A percentile compares a stretch with the other conserved stretches of the same genome.
phyloP scores from a whole-genome alignment of 768 basidiomycete genomes.

The Ephemerocybe angulata region DNA sequence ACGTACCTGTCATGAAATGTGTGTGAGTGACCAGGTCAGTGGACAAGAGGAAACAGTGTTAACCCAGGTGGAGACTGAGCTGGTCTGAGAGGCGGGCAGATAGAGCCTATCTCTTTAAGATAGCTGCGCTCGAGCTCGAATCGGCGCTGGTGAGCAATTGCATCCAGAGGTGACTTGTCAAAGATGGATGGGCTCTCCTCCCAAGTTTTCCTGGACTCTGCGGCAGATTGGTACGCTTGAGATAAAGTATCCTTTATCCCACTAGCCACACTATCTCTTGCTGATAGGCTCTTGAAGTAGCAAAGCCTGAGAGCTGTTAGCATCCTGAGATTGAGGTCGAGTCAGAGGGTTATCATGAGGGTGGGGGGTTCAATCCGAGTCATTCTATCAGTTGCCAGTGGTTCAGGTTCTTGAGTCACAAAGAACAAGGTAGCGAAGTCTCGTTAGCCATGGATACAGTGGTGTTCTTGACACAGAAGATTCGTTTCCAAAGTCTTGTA shows the following conservation, averaged over 20 bases:
- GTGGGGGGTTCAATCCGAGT: not conserved
- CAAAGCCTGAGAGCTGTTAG: not conserved
- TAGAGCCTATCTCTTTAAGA: not conserved
- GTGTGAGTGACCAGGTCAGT: not conserved
- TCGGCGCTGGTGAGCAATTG: not conserved
- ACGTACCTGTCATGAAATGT: not conserved
- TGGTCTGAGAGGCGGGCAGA: not conserved
- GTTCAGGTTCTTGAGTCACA: constrained; percentile 1
- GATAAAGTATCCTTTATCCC: not conserved
- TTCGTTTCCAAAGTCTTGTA: not conserved
- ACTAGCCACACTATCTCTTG: not conserved
- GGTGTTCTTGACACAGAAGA: not conserved
- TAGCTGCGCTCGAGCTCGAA: not conserved
- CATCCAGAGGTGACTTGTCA: not conserved
- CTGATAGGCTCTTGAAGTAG: not conserved
- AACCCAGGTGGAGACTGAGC: not conserved
- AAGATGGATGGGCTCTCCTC: not conserved
- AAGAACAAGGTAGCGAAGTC: not conserved
- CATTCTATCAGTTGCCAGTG: not conserved
- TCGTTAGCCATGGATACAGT: not conserved
- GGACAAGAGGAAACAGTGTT: not conserved
- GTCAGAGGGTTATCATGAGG: not conserved
- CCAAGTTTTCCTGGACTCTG: not conserved
- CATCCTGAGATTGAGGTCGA: not conserved
- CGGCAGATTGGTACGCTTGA: not conserved